A percentile compares a stretch with the other conserved stretches of the same genome.
These are phyloP conservation scores for Podila epicladia DNA, from an alignment of 192 early-diverging fungal genomes.

Conservation along the genomic window DNA sequence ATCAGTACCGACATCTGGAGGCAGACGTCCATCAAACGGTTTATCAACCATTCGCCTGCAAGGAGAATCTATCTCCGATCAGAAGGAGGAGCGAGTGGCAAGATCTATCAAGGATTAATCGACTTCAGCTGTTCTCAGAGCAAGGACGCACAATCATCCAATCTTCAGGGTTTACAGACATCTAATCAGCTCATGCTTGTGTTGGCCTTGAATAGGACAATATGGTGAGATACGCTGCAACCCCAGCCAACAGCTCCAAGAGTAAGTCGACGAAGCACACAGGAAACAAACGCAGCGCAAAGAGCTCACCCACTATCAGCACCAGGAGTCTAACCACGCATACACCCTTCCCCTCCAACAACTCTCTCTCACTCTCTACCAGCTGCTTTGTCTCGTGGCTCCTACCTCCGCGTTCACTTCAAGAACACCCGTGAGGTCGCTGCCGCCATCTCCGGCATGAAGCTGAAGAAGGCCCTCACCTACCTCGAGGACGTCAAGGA, in stretches of 20 bases:
- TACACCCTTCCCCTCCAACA: not conserved
- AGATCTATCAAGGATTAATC: not conserved
- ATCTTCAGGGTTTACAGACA: constrained; percentile 1
- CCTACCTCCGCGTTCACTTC: constrained; percentile 95
- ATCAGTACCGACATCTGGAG: not conserved
- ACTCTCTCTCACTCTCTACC: constrained; percentile 1
- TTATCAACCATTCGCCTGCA: not conserved
- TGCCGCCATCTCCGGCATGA: constrained; percentile 91
- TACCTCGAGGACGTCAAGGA: constrained; percentile 96
- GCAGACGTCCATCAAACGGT: not conserved
- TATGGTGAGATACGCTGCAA: constrained; percentile 78
- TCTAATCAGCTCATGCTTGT: not conserved
- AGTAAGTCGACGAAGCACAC: constrained; percentile 42
- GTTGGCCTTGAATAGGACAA: constrained; percentile 29
- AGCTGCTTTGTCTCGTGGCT: constrained; percentile 90
- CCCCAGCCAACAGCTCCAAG: constrained; percentile 76
- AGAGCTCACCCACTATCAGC: not conserved
- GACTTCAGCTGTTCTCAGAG: no score
- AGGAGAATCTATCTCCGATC: not conserved
- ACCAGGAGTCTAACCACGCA: not conserved
- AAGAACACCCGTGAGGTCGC: constrained; percentile 99
- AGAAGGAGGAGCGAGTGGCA: not conserved
- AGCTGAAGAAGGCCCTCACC: constrained; percentile 88
- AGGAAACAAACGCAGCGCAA: not conserved
- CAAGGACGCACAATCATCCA: not conserved